Percentiles rank a stretch among this genome's conserved stretches.
Conservation (phyloP, 2,329 filamentous ascomycete species). For the Calonectria hawksworthii region DNA sequence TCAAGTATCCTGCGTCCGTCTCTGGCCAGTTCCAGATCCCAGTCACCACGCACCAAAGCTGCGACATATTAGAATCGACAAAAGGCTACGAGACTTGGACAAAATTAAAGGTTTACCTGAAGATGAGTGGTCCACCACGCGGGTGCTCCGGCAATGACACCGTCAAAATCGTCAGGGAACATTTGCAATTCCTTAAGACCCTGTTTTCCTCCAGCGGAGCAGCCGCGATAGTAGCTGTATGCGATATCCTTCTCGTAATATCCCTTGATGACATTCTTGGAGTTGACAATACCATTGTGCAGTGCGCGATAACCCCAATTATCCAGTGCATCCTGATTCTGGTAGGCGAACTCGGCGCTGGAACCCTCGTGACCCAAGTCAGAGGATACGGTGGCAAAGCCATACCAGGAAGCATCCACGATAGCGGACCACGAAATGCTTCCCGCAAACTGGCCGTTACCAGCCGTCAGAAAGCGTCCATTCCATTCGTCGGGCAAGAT, state of each 20-base stretch:
- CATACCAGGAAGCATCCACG: neutral
- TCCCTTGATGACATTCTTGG: neutral
- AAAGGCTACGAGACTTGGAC: neutral
- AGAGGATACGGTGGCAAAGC: neutral
- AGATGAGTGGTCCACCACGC: constrained; percentile 62
- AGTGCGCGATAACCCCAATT: neutral
- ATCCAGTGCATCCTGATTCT: neutral
- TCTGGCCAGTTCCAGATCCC: constrained; percentile 44
- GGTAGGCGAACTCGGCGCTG: neutral
- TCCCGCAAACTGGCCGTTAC: neutral
- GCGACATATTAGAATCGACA: neutral
- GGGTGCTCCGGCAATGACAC: constrained; percentile 59
- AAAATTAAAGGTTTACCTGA: constrained; percentile 33
- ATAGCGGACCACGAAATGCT: constrained; percentile 3
- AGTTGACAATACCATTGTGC: neutral
- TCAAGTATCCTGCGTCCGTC: neutral
- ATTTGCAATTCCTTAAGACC: neutral
- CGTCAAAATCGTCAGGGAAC: constrained; percentile 32
- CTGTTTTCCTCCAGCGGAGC: constrained; percentile 4
- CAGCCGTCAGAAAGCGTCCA: neutral
- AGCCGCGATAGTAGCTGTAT: constrained; percentile 52
- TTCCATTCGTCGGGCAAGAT: neutral
- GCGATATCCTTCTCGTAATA: constrained; percentile 48
- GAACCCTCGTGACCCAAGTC: neutral
- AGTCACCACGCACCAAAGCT: neutral